phyloP scores from a whole-genome alignment of 129 eudicot genomes.

The Glebionis coronaria region DNA sequence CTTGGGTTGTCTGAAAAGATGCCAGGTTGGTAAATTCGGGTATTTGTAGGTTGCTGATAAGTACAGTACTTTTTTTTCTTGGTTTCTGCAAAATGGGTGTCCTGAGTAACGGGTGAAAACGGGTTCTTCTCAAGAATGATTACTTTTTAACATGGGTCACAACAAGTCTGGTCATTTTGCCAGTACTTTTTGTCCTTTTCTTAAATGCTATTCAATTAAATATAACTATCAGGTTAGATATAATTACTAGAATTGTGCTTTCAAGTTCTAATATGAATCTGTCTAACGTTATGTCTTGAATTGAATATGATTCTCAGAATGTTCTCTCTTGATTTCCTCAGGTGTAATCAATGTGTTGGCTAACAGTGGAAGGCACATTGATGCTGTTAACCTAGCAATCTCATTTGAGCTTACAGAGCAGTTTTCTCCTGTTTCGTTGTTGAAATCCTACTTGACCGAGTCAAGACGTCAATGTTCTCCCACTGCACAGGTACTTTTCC shows the following conservation, averaged over 20 bases:
- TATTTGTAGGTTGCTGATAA: background rate
- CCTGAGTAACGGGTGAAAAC: no score
- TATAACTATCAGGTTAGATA: no score
- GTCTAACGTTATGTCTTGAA: no score
- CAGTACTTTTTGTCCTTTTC: no score
- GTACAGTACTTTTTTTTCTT: background rate
- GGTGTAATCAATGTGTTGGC: constrained; percentile 73
- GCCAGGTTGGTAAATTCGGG: constrained; percentile 55
- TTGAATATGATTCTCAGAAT: no score
- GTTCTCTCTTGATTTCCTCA: constrained; percentile 16
- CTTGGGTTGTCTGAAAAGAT: constrained; percentile 79
- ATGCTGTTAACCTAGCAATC: constrained; percentile 81
- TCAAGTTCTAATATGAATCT: no score
- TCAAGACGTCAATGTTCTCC: constrained; percentile 57
- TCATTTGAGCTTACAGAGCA: constrained; percentile 72
- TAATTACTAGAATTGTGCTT: no score
- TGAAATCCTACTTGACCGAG: constrained; percentile 72
- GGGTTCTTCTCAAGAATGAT: no score
- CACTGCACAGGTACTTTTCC: constrained; percentile 34
- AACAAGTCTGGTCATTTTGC: no score
- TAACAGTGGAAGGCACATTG: constrained; percentile 72
- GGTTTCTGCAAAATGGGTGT: background rate
- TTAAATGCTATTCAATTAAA: no score
- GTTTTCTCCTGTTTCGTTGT: constrained; percentile 64
- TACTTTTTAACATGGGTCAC: no score